Evolutionary conservation across 495 filamentous ascomycete genomes (phyloP), one percentile per base, ranked within the genome.

Genomic region (Annulohypoxylon nitens): DNA sequence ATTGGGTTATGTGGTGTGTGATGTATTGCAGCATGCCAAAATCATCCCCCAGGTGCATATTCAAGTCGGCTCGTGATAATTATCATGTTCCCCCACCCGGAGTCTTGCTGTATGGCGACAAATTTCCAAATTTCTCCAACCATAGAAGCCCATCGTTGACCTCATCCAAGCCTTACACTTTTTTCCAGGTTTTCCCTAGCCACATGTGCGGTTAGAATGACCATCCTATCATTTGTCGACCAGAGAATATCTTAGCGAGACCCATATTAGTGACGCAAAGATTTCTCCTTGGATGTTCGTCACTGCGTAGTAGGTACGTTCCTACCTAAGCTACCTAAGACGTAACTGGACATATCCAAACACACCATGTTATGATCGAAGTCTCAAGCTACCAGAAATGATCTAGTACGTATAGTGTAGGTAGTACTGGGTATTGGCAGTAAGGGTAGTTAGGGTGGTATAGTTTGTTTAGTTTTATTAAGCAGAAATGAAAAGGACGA

Each of bases 51-150:
- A 43, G 14, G 16, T 61, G 59, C 70, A 72, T 67, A 50, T 58
- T 37, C 33, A 67, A 70, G 41, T 60, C 16, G 61, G 71, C 71
- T 67, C 67, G 67, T 74, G 71, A 74, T 74, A 70, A 70, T 59
- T 70, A 14, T 25, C 36, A 66, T 66, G 48, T 34, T 34, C 33
- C 55, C 43, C 60, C 45, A 50, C 61, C 18, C 23, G 12, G 37
- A 41, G 23, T 47, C 41, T 30, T 8, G 20, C 11, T 30, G 20
- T 39, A 20, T 47, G 45, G 30, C 45, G 51, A 0, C 36, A 14
- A 48, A 48, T 66, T 60, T 66, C 57, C 36, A 14, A 48, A 48
- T 61, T 54, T 66, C 57, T 61, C 64, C 69, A 64, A 73, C 59
- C 10, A 55, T 6, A 54, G 43, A 12, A 39, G 9, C 36, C 36